Percentiles rank a stretch among this genome's conserved stretches.
Conservation (phyloP, 1,139 yeast genomes). For the Yamadazyma spencermartinsiae region DNA sequence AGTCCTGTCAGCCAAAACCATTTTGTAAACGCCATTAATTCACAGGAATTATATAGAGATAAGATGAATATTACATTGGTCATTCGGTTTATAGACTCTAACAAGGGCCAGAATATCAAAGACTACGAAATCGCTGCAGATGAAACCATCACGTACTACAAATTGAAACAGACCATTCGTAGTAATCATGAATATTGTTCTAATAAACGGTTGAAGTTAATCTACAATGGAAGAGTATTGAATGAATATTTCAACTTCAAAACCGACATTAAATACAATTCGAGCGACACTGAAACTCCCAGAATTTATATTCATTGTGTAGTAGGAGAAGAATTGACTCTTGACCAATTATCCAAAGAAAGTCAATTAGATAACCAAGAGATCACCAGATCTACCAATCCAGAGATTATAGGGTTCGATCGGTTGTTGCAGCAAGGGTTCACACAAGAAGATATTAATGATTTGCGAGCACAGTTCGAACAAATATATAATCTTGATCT, state of each 20-base stretch:
- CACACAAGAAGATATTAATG: conserved; percentile 69
- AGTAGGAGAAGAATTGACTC: conserved; percentile 66
- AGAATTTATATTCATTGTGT: conserved; percentile 73
- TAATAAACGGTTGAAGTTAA: conserved; percentile 62
- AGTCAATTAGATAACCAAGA: conserved; percentile 58
- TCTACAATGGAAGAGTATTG: conserved; percentile 72
- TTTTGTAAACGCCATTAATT: too few relatives aligned
- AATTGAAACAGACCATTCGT: conserved; percentile 27
- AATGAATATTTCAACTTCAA: conserved; percentile 58
- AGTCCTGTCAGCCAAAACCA: too few relatives aligned
- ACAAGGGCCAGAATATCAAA: conserved; percentile 13
- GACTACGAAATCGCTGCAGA: conserved; percentile 10
- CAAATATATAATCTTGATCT: conserved; percentile 45
- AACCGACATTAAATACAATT: conserved; percentile 36
- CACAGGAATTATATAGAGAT: too few relatives aligned
- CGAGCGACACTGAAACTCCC: conserved; percentile 7
- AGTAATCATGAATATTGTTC: conserved; percentile 25
- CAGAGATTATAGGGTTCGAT: conserved; percentile 85
- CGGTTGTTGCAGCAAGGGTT: conserved; percentile 82
- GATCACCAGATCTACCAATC: conserved; percentile 46
- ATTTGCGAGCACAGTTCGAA: conserved; percentile 72
- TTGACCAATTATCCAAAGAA: conserved; percentile 63
- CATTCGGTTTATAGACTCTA: conserved; percentile 17
- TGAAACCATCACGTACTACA: conserved; percentile 6
- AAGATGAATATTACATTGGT: conserved; percentile 6